Percentiles rank a stretch among this genome's conserved stretches.
These are phyloP conservation scores for Byssochlamys sp. DNA, from an alignment of 2,329 filamentous ascomycete species.

Conservation along the genomic window DNA sequence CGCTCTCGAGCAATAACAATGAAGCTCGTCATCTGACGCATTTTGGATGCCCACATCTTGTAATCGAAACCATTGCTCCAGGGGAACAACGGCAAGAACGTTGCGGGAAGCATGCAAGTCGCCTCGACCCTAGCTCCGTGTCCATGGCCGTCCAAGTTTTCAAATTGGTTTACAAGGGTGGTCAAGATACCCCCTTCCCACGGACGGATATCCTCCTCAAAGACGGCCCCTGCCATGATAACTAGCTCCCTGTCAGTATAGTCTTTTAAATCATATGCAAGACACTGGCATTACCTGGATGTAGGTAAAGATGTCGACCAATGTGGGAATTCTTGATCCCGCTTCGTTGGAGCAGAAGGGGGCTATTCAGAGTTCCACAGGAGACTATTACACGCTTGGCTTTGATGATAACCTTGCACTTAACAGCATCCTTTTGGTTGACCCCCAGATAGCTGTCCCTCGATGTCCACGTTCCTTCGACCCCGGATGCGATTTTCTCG, in stretches of 20 bases:
- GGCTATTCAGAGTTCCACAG: slow-evolving; percentile 65
- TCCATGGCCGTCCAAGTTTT: slow-evolving; percentile 68
- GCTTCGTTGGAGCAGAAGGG: slow-evolving; percentile 65
- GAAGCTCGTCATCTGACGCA: slow-evolving; percentile 60
- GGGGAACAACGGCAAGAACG: slow-evolving; percentile 52
- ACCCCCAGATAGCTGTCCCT: slow-evolving; percentile 55
- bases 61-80: slow-evolving; percentile 61
- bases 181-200: slow-evolving; percentile 77
- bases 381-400: slow-evolving; percentile 75
- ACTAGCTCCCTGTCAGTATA: slow-evolving; percentile 14
- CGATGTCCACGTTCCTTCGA: slow-evolving; percentile 66
- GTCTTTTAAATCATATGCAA: neutral
- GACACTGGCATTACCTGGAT: slow-evolving; percentile 52
- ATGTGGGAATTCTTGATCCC: slow-evolving; percentile 74
- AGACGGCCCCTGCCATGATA: slow-evolving; percentile 47
- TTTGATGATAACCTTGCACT: slow-evolving; percentile 58
- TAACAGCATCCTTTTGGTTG: slow-evolving; percentile 42
- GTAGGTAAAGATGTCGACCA: slow-evolving; percentile 70
- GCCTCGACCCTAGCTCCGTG: slow-evolving; percentile 77
- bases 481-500: slow-evolving; percentile 54
- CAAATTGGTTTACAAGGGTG: slow-evolving; percentile 63
- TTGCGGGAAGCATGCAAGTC: slow-evolving; percentile 62
- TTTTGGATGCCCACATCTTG: slow-evolving; percentile 61
- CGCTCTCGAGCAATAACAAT: slow-evolving; percentile 68
- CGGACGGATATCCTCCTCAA: slow-evolving; percentile 58